Evolutionary conservation across 805 yeast species (phyloP).

Genomic region (Lachancea lanzarotensis): DNA sequence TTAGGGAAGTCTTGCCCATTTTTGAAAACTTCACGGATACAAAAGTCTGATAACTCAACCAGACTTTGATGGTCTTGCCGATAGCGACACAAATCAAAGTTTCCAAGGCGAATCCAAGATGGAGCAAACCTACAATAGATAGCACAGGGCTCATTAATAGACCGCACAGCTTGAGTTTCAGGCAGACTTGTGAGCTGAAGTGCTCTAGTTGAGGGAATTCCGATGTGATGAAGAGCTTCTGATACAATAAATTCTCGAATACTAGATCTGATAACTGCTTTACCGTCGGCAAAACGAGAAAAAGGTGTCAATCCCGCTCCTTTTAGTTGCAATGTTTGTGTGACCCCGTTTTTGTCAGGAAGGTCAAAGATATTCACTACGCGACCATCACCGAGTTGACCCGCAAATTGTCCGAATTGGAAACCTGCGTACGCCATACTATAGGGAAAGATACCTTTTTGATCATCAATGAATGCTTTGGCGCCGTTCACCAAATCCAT

Average conservation of each 20-base stretch:
- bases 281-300: slow-evolving; percentile 94
- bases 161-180: slow-evolving; percentile 66
- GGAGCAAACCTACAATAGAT: slow-evolving; percentile 77
- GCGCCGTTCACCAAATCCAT: slow-evolving; percentile 59
- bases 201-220: slow-evolving; percentile 84
- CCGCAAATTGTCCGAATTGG: slow-evolving; percentile 95
- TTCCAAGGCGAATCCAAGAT: slow-evolving; percentile 83
- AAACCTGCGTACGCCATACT: slow-evolving; percentile 93
- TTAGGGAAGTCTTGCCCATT: slow-evolving; percentile 31
- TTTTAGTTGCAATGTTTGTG: slow-evolving; percentile 59
- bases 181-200: slow-evolving; percentile 68
- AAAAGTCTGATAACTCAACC: slow-evolving; percentile 60
- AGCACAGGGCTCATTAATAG: slow-evolving; percentile 70
- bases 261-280: slow-evolving; percentile 83
- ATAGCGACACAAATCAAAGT: slow-evolving; percentile 75
- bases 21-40: slow-evolving; percentile 56
- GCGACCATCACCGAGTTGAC: slow-evolving; percentile 95
- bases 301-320: slow-evolving; percentile 92
- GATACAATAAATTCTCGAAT: slow-evolving; percentile 82
- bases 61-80: slow-evolving; percentile 63
- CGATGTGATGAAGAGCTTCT: slow-evolving; percentile 72
- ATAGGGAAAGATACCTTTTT: slow-evolving; percentile 59
- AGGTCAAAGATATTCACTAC: slow-evolving; percentile 77
- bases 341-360: slow-evolving; percentile 39
- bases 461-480: slow-evolving; percentile 33